Base-by-base conservation (phyloP, 2,329 filamentous ascomycete species). In the Epicoccum nigrum region DNA sequence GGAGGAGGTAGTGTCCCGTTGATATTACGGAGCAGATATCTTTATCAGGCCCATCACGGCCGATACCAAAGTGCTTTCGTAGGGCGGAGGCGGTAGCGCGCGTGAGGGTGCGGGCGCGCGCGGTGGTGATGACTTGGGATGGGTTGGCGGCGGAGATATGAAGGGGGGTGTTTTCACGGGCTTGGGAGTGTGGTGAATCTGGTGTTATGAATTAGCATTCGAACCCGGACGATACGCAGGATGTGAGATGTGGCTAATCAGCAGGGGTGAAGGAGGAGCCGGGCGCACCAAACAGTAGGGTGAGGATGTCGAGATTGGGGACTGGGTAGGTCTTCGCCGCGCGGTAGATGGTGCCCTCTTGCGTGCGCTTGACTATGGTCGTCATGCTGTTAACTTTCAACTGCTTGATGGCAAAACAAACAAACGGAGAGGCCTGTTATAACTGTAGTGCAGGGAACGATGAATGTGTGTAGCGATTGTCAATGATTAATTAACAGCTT, bases 61-160 rank as follows among this genome's bases (percentile, higher is more conserved):
- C 83, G 35, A 86, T 78, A 12, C 75, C 76, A 55, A 81, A 86
- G 17, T 74, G 63, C 20, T 71, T 66, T n/a, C 84, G 79, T 1
- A 88, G 74, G 13, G 82, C 79, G 58, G 83, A 73, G 4, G 83
- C 84, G 15, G 83, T 77, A 3, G 79, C 76, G 55, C 81, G 77
- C 8, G 81, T 78, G 9, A 83, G 72, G 8, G 65, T 60, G 4
- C 80, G 78, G 2, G 80, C 74, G 23, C 77, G 73, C 1, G 76
- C 71, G 63, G 82, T 85, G 38, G 80, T 86, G 48, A 87, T 70
- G 45, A 67, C 63, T 43, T 80, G 76, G n/a, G 72, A 72, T 0
- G 84, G 81, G 41, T 86, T 74, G 5, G 77, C 76, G 0, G 85
- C 84, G 58, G 85, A 83, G 34, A 78, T 75, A 63, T 86, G 83